Percentiles rank a stretch among this genome's conserved stretches.
Conservation (phyloP, 169 alveolate species). For the Eimeria brunetti region DNA sequence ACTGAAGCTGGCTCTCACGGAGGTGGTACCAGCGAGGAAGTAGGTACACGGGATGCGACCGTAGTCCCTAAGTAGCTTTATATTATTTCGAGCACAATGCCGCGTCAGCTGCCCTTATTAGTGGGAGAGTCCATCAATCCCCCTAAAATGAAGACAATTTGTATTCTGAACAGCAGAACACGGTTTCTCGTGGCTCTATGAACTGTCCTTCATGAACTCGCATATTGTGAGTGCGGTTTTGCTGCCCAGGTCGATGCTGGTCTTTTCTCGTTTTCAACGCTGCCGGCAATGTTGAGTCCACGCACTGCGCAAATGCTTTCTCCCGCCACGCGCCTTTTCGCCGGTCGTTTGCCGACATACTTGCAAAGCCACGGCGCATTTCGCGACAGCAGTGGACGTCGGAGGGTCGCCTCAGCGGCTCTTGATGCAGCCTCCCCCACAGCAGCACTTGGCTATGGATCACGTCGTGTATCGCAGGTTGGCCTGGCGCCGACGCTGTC, state of each 20-base stretch:
- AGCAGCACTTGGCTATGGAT: constrained; percentile 55
- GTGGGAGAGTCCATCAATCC: background rate
- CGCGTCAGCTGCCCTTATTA: background rate
- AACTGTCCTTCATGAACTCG: background rate
- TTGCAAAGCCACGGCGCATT: constrained; percentile 68
- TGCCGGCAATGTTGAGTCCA: constrained; percentile 59
- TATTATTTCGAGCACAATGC: background rate
- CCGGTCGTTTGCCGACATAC: constrained; percentile 47
- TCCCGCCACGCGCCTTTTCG: constrained; percentile 41
- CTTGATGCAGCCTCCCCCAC: constrained; percentile 27
- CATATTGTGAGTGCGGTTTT: background rate
- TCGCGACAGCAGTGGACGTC: constrained; percentile 41
- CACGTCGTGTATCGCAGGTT: constrained; percentile 77
- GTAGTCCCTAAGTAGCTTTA: background rate
- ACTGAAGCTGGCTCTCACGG: constrained; percentile 91
- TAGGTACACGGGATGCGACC: constrained; percentile 5
- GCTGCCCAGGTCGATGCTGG: constrained; percentile 49
- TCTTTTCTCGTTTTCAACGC: constrained; percentile 51
- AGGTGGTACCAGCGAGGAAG: constrained; percentile 87
- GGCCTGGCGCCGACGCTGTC: constrained; percentile 80
- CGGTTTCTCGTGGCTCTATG: background rate
- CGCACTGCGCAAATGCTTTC: constrained; percentile 51
- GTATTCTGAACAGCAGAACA: background rate
- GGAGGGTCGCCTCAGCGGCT: constrained; percentile 16
- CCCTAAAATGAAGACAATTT: background rate